Evolutionary conservation across 306 rosid genomes (phyloP).

Genomic region (Vigna hirtella): DNA sequence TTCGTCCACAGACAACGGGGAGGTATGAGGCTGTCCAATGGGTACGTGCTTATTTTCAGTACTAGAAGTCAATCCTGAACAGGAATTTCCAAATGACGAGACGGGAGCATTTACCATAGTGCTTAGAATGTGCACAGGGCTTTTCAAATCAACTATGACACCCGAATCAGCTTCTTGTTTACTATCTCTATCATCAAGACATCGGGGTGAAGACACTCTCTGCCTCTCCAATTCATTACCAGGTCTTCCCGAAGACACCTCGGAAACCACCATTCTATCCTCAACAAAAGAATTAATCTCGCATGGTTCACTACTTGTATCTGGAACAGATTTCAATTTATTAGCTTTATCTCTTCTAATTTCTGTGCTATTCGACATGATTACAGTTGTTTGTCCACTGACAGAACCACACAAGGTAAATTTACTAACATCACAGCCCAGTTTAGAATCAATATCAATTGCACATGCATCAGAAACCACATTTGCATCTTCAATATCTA

Average conservation of each 20-base stretch:
- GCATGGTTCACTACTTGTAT: slow-evolving; percentile 45
- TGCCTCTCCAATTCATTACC: slow-evolving; percentile 49
- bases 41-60: slow-evolving; percentile 49
- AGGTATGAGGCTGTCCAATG: slow-evolving; percentile 49
- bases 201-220: slow-evolving; percentile 36
- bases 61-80: slow-evolving; percentile 58
- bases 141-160: slow-evolving; percentile 44
- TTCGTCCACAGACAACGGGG: slow-evolving; percentile 45
- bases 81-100: slow-evolving; percentile 54
- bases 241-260: slow-evolving; percentile 49
- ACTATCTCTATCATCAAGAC: slow-evolving; percentile 43
- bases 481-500: slow-evolving; percentile 44
- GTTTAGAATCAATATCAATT: slow-evolving; percentile 46
- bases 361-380: slow-evolving; percentile 43
- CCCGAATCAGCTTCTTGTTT: slow-evolving; percentile 51
- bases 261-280: slow-evolving; percentile 49
- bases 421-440: slow-evolving; percentile 47
- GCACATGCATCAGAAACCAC: slow-evolving; percentile 52
- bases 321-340: slow-evolving; percentile 44
- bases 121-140: slow-evolving; percentile 55
- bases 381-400: slow-evolving; percentile 43
- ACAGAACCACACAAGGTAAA: slow-evolving; percentile 41
- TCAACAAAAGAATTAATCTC: slow-evolving; percentile 49
- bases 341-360: slow-evolving; percentile 44
- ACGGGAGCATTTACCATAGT: slow-evolving; percentile 51